phyloP scores from a whole-genome alignment of 2,329 filamentous ascomycete genomes.

The Apiospora koreana region DNA sequence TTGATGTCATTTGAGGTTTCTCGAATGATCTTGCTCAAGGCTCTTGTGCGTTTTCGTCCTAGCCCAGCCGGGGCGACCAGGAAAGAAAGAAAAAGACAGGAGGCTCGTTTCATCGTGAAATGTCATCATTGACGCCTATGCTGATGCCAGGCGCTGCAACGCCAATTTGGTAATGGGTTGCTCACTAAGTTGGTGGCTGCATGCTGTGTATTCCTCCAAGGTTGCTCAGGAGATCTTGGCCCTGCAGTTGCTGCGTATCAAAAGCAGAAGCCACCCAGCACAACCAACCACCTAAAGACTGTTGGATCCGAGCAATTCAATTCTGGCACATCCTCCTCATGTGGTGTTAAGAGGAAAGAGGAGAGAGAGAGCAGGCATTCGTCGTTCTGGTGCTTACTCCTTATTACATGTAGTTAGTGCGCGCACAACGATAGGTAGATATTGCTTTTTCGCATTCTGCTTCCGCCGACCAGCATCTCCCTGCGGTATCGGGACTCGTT shows the following conservation, averaged over 20 bases:
- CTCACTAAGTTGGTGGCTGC: constrained; percentile 5
- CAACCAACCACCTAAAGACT: background rate
- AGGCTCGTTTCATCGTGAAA: constrained; percentile 4
- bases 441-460: background rate
- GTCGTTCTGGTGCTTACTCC: background rate
- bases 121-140: background rate
- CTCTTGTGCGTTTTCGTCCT: background rate
- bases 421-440: background rate
- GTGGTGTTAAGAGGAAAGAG: background rate
- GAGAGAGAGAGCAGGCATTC: background rate
- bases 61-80: background rate
- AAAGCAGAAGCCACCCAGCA: too few relatives aligned
- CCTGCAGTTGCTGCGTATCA: background rate
- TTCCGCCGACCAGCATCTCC: background rate
- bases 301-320: background rate
- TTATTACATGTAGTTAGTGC: background rate
- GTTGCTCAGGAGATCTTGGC: constrained; percentile 2
- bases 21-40: background rate
- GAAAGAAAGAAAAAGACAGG: background rate
- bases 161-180: background rate
- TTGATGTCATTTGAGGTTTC: constrained; percentile 2
- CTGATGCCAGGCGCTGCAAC: background rate
- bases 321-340: background rate
- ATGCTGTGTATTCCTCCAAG: background rate
- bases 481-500: constrained; percentile 2